A percentile compares a stretch with the other conserved stretches of the same genome.
These are phyloP conservation scores for Coemansia furcata DNA, from an alignment of 192 early-diverging fungal genomes.

Conservation along the genomic window DNA sequence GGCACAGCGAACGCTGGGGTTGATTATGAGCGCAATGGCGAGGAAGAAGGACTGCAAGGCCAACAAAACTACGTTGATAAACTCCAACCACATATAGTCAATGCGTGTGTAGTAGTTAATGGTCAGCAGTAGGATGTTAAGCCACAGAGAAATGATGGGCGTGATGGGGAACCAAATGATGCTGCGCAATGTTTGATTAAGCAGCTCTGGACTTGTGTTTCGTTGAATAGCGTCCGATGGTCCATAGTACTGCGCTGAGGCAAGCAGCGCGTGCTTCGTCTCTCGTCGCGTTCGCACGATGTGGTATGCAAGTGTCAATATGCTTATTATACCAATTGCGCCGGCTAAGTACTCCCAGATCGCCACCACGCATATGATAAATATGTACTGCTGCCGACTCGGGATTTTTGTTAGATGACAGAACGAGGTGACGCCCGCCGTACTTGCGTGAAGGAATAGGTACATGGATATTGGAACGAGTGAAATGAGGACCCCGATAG, in stretches of 20 bases:
- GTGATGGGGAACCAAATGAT: slow-evolving; percentile 46
- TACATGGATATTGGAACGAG: slow-evolving; percentile 18
- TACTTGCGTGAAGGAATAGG: slow-evolving; percentile 8
- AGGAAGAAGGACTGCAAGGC: slow-evolving; percentile 36
- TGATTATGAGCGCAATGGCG: slow-evolving; percentile 29
- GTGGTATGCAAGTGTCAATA: slow-evolving; percentile 7
- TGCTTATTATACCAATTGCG: slow-evolving; percentile 26
- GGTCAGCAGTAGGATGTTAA: slow-evolving; percentile 23
- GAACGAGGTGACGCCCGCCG: neutral
- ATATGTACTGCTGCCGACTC: slow-evolving; percentile 9
- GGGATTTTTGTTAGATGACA: slow-evolving; percentile 7
- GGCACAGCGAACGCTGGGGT: slow-evolving; percentile 17
- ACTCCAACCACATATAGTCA: slow-evolving; percentile 28
- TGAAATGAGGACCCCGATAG: slow-evolving; percentile 4
- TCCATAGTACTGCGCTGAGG: slow-evolving; percentile 15
- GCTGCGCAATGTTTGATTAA: slow-evolving; percentile 19
- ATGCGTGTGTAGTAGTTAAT: slow-evolving; percentile 25
- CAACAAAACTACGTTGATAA: slow-evolving; percentile 26
- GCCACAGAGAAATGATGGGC: slow-evolving; percentile 38
- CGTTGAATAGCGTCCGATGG: neutral
- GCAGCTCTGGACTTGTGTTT: slow-evolving; percentile 11
- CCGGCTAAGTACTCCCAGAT: slow-evolving; percentile 36
- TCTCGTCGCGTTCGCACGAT: slow-evolving; percentile 24
- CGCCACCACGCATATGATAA: slow-evolving; percentile 1
- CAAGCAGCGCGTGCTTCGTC: slow-evolving; percentile 8